Conservation (phyloP, 805 yeast species). For the Wickerhamomyces chambardii region DNA sequence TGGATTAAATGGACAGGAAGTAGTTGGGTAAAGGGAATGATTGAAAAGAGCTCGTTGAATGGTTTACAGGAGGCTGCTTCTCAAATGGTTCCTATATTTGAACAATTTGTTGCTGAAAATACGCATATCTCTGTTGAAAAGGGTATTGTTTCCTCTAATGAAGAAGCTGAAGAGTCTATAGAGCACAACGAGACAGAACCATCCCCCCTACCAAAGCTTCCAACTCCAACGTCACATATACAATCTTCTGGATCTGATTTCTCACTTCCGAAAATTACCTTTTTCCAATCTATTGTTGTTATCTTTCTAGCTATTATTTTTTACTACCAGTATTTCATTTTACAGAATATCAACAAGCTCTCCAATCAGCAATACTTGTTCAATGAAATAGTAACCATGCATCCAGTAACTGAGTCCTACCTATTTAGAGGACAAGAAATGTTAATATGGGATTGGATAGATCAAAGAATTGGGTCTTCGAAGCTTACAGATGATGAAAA, state of each 20-base stretch:
- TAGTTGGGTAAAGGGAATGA: slow-evolving; percentile 86
- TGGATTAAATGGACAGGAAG: slow-evolving; percentile 84
- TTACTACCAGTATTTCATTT: no score
- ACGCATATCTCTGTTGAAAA: slow-evolving; percentile 7
- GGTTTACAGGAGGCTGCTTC: slow-evolving; percentile 69
- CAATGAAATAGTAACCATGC: background rate
- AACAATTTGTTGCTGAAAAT: slow-evolving; percentile 16
- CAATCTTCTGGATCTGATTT: no score
- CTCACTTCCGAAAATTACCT: slow-evolving; percentile 4
- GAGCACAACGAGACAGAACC: background rate
- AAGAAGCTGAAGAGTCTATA: background rate
- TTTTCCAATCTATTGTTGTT: no score
- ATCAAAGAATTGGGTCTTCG: slow-evolving; percentile 14
- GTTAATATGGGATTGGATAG: slow-evolving; percentile 19
- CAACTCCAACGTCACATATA: no score
- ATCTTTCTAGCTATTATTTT: no score
- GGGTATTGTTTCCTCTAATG: background rate
- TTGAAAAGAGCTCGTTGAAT: slow-evolving; percentile 73
- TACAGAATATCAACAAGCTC: no score
- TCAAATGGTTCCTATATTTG: slow-evolving; percentile 26
- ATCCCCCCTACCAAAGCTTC: background rate
- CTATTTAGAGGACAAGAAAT: slow-evolving; percentile 14
- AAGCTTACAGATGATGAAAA: slow-evolving; percentile 2
- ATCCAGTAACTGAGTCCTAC: slow-evolving; percentile 1
- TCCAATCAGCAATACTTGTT: slow-evolving; percentile 1